A percentile compares a stretch with the other conserved stretches of the same genome.
phyloP scores from a whole-genome alignment of 331 rosid genomes.

The Dryas integrifolia region DNA sequence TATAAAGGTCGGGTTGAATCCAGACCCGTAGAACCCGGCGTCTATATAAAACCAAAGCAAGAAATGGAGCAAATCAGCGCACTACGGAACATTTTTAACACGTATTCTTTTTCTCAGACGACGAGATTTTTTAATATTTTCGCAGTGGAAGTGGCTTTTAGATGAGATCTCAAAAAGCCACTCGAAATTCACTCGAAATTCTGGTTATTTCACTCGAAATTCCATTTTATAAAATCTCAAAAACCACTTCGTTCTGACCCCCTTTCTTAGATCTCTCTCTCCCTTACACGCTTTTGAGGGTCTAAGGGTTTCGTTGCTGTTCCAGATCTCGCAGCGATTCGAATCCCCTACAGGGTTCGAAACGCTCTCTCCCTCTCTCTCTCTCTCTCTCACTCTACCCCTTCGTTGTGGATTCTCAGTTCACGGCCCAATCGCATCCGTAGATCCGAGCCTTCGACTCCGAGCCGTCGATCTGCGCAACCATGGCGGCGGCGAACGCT shows the following conservation, averaged over 20 bases:
- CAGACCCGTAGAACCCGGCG: conserved; percentile 17
- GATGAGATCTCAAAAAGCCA: conserved; percentile 36
- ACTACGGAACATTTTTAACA: conserved; percentile 23
- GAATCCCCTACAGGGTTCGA: conserved; percentile 43
- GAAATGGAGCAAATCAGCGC: not conserved
- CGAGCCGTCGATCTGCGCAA: conserved; percentile 48
- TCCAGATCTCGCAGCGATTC: conserved; percentile 63
- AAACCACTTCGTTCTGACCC: conserved; percentile 21
- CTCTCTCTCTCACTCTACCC: conserved; percentile 13
- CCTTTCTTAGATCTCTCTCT: conserved; percentile 18
- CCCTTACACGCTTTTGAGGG: conserved; percentile 31
- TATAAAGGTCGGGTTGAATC: not conserved
- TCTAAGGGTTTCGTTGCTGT: conserved; percentile 39
- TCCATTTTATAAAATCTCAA: conserved; percentile 34
- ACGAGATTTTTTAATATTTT: not conserved
- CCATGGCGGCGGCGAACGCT: conserved; percentile 98
- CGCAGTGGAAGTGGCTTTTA: conserved; percentile 19
- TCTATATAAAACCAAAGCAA: not conserved
- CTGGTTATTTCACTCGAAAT: conserved; percentile 29
- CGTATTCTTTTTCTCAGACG: not conserved
- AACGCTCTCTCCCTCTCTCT: conserved; percentile 15
- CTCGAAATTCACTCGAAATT: too few relatives aligned
- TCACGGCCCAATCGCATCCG: conserved; percentile 30
- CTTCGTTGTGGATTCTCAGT: conserved; percentile 26
- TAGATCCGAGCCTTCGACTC: conserved; percentile 43